Base-by-base conservation (phyloP, 2,329 filamentous ascomycete species). In the Paecilomyces dactylethromorphus region DNA sequence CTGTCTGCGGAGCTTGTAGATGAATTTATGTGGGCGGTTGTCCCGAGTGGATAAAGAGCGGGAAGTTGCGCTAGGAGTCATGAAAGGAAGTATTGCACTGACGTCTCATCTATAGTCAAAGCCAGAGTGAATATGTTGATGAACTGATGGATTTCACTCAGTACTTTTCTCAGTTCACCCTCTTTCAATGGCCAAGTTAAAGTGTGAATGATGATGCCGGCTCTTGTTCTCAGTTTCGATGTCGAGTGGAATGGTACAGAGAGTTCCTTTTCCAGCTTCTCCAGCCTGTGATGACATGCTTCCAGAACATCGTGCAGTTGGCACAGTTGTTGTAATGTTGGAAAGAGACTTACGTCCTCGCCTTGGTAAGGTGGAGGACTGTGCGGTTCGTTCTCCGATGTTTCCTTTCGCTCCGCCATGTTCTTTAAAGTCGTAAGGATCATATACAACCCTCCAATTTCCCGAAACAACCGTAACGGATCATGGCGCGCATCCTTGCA, bases 121-220 rank as follows among this genome's bases (percentile, higher is more conserved):
- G 58, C 58, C 15, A 60, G 49, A 22, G 52, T 55, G 26, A 60
- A 58, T 10, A 55, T 18, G 13, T 56, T 26, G 13, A 55, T 60
- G 13, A 55, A 60, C 8, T 53, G 26, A 39, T 49, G 55, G 2
- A 60, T 58, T 54, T 60, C 58, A 31, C 39, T 35, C 56, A 60
- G 35, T 7, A 60, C 53, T 1, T 32, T 58, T 22, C 24, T 60
- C 13, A 55, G 55, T 18, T 58, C 55, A 0, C 33, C 56, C 22
- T 58, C 58, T 24, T 60, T 60, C 6, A 60, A 29, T 1, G 58
- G 58, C 58, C 58, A 60, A 2, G 54, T 32, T 18, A 60, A 45
- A 12, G 58, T 53, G 5, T 49, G 35, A 6, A 60, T 21, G 15
- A 60, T 54, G 0, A 51, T 24, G 7, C 55, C 58, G 22, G 15